Conservation (phyloP, 2,329 filamentous ascomycete genomes). For the Chalara sp. region DNA sequence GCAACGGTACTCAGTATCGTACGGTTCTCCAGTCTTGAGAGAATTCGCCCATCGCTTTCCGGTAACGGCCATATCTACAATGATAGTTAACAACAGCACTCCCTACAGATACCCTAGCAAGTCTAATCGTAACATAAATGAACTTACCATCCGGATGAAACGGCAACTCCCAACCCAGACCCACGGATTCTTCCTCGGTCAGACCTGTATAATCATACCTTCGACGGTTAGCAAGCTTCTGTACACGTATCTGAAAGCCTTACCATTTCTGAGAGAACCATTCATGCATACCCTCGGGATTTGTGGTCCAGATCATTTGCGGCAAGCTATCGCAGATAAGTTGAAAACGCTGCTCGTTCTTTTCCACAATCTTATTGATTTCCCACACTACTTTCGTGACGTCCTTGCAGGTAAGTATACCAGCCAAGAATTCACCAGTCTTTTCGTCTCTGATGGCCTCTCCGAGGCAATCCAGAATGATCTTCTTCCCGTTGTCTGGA, state of each 20-base stretch:
- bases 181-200: conserved; percentile 53
- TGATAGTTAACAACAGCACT: too few species aligned
- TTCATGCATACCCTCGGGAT: conserved; percentile 57
- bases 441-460: conserved; percentile 60
- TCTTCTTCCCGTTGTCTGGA: conserved; percentile 40
- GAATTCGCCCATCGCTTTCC: conserved; percentile 52
- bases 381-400: conserved; percentile 64
- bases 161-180: conserved; percentile 52
- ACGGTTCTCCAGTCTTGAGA: conserved; percentile 60
- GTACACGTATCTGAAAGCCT: background rate
- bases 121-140: too few species aligned
- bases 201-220: conserved; percentile 68
- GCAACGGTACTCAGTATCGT: conserved; percentile 65
- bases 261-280: conserved; percentile 71
- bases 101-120: too few species aligned
- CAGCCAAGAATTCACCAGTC: conserved; percentile 67
- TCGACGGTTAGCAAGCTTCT: background rate
- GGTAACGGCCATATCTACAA: conserved; percentile 48
- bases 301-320: conserved; percentile 69
- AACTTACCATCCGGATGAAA: conserved; percentile 54
- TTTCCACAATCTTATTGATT: conserved; percentile 61
- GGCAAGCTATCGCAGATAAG: conserved; percentile 70
- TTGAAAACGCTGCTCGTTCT: conserved; percentile 68
- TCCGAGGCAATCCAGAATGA: conserved; percentile 59
- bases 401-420: conserved; percentile 65